Percentiles rank a stretch among this genome's conserved stretches.
phyloP scores from a whole-genome alignment of 257 asterid genomes.

The Ballota nigra region DNA sequence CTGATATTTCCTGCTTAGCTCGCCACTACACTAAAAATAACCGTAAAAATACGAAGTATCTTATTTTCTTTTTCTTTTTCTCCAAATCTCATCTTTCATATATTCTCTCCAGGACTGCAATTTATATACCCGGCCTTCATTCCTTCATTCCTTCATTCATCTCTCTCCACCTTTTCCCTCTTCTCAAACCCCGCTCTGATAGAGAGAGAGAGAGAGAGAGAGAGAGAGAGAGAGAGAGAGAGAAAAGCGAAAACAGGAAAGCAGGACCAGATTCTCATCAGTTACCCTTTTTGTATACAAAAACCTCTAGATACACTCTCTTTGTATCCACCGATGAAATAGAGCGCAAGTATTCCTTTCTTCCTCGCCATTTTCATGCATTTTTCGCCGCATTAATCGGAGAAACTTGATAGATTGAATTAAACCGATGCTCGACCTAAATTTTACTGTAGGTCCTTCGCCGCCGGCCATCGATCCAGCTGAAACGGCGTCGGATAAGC shows the following conservation, averaged over 20 bases:
- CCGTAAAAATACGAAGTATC: slow-evolving; percentile 11
- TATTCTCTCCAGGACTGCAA: slow-evolving; percentile 21
- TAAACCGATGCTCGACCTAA: slow-evolving; percentile 60
- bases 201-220: slow-evolving; percentile 17
- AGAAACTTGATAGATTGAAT: slow-evolving; percentile 2
- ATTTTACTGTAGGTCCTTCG: slow-evolving; percentile 42
- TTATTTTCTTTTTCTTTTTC: slow-evolving; percentile 3
- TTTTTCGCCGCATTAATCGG: slow-evolving; percentile 19
- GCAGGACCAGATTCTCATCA: slow-evolving; percentile 28
- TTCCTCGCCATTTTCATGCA: slow-evolving; percentile 43
- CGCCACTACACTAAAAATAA: not conserved
- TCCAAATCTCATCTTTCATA: slow-evolving; percentile 15
- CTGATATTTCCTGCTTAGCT: not conserved
- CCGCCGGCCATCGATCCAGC: slow-evolving; percentile 40
- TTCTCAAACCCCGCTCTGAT: slow-evolving; percentile 22
- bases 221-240: slow-evolving; percentile 16
- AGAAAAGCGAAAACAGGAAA: not conserved
- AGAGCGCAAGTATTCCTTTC: slow-evolving; percentile 39
- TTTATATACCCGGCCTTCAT: slow-evolving; percentile 30
- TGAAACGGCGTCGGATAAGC: slow-evolving; percentile 40
- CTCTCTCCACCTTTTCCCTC: slow-evolving; percentile 25
- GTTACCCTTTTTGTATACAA: slow-evolving; percentile 22
- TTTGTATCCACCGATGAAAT: slow-evolving; percentile 9
- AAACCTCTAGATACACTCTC: slow-evolving; percentile 24
- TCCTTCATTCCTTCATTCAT: not conserved